Evolutionary conservation across 306 rosid genomes (phyloP), one percentile per base, ranked within the genome.

Genomic region (Boehmeria nivea): DNA sequence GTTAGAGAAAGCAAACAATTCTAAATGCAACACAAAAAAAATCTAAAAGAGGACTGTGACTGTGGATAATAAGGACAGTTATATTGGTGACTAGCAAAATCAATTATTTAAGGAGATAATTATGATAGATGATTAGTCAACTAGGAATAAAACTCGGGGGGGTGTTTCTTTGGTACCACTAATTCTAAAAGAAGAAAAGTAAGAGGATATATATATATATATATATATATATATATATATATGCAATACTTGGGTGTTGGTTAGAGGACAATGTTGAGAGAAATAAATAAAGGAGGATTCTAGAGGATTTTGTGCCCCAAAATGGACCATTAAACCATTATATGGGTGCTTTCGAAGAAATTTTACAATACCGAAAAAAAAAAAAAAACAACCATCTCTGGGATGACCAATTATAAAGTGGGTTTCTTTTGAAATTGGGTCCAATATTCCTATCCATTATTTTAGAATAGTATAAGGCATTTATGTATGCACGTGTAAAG

Each of bases 391-490:
- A 25, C 20, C 36, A 24, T 51, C 22, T 24, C 3, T 50, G 27
- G 36, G 59, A 11, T 57, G 51, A 19, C 40, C 21, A 43, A 33
- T 45, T 43, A 13, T 4, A 31, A 21, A 53, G 43, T 47, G 20
- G 37, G 52, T 36, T 43, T 51, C 15, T 34, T 63, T 65, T 59
- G 72, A 48, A 39, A 8, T 65, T 36, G 49, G 54, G 52, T 59
- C 59, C 31, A 38, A 71, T 64, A 53, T 71, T 65, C 43, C 58
- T 17, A 33, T 18, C 54, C 58, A 45, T 28, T 27, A 45, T 21
- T 44, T 71, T 52, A 58, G 71, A 65, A 71, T 65, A 46, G 59
- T 39, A 51, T 52, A 19, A 21, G 23, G 62, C 50, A 57, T 55
- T 7, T 12, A 23, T 15, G 19, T 25, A 14, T 63, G 51, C 31